These are phyloP conservation scores for Chenopodium formosanum DNA, from an alignment of 148 eudicot species.

Conservation along the genomic window DNA sequence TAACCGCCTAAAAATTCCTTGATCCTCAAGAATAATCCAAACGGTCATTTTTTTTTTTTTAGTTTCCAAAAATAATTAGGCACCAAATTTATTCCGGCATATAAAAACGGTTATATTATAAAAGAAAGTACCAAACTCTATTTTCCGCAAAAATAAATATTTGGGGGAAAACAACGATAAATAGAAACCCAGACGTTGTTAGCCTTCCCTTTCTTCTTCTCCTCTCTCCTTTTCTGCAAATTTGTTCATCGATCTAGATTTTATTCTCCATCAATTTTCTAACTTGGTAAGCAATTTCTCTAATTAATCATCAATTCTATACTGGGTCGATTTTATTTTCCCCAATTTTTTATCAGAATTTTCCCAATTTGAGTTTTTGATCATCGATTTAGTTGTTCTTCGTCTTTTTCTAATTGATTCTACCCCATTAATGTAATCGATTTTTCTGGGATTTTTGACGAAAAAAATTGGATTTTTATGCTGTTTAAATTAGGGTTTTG, in stretches of 20 bases:
- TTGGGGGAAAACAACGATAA: slow-evolving; percentile 7
- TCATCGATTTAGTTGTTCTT: neutral
- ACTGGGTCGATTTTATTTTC: slow-evolving; percentile 17
- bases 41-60: neutral
- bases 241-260: slow-evolving; percentile 6
- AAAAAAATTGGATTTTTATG: neutral
- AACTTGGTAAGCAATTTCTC: slow-evolving; percentile 15
- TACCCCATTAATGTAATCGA: no score
- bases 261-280: slow-evolving; percentile 1
- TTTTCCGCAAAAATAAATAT: slow-evolving; percentile 17
- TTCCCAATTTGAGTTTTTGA: slow-evolving; percentile 5
- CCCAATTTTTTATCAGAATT: neutral
- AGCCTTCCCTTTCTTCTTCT: neutral
- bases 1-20: neutral
- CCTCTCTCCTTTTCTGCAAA: neutral
- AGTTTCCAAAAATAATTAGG: no score
- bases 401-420: neutral
- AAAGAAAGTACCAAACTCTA: neutral
- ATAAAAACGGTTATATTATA: slow-evolving; percentile 16
- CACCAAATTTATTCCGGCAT: neutral
- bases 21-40: slow-evolving; percentile 4
- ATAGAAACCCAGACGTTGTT: slow-evolving; percentile 13
- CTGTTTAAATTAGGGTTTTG: slow-evolving; percentile 10
- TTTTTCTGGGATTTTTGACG: neutral
- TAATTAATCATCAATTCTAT: slow-evolving; percentile 14